Evolutionary conservation across 192 early-diverging fungal species (phyloP).

Genomic region (Coemansia aciculifera): DNA sequence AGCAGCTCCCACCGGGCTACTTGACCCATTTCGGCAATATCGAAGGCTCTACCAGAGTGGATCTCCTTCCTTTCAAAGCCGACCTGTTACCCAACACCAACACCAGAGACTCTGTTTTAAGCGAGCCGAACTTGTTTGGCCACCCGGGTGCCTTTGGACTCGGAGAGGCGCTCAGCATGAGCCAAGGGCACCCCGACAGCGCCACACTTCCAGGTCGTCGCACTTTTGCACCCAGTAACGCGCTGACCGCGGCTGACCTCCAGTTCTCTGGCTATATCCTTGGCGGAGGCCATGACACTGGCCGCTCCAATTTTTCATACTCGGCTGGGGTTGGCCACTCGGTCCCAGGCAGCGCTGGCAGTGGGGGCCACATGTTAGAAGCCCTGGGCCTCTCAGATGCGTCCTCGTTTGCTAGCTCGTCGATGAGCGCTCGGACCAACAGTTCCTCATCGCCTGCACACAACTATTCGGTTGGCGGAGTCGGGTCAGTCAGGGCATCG

Average conservation of each 20-base stretch:
- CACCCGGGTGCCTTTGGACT: constrained; percentile 10
- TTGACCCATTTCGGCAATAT: neutral
- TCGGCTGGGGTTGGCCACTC: neutral
- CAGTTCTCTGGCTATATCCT: constrained; percentile 50
- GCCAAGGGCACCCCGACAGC: neutral
- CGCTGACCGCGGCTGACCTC: constrained; percentile 35
- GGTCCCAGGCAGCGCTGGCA: neutral
- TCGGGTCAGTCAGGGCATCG: constrained; percentile 8
- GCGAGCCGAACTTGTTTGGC: constrained; percentile 3
- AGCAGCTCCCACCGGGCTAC: constrained; percentile 1
- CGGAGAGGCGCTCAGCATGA: constrained; percentile 13
- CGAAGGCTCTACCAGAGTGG: neutral
- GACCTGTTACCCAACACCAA: neutral
- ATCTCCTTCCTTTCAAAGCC: neutral
- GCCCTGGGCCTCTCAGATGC: constrained; percentile 2
- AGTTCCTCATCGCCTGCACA: constrained; percentile 6
- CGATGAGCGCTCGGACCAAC: constrained; percentile 10
- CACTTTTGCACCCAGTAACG: constrained; percentile 15
- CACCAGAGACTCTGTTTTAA: neutral
- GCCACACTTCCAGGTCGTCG: constrained; percentile 12
- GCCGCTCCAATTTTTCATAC: constrained; percentile 6
- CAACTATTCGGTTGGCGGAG: neutral
- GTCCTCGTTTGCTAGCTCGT: constrained; percentile 1
- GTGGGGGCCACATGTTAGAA: neutral
- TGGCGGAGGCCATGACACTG: constrained; percentile 16